A percentile compares a stretch with the other conserved stretches of the same genome.
Evolutionary conservation across 441 rosid species (phyloP).

Genomic region (Populus trichocarpa): DNA sequence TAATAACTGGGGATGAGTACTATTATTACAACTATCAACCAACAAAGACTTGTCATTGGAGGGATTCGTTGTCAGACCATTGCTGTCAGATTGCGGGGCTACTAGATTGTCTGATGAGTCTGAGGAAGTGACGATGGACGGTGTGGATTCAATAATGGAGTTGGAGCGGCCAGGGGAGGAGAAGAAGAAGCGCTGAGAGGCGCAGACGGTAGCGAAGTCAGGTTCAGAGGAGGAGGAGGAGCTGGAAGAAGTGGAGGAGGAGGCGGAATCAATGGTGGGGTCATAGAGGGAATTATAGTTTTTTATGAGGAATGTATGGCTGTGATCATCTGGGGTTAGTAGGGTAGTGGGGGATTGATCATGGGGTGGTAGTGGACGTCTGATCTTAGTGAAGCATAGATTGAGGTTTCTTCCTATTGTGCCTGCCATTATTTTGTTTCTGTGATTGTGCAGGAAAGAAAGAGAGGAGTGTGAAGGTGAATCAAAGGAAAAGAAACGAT

Average conservation of each 20-base stretch:
- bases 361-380: conserved; percentile 32
- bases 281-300: conserved; percentile 61
- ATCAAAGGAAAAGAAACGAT: background rate
- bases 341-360: conserved; percentile 17
- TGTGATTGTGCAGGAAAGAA: background rate
- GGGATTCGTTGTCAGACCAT: background rate
- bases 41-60: background rate
- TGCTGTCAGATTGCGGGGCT: background rate
- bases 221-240: conserved; percentile 34
- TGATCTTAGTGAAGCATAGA: conserved; percentile 50
- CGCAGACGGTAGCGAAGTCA: conserved; percentile 62
- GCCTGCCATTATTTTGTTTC: conserved; percentile 35
- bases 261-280: conserved; percentile 21
- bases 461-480: background rate
- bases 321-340: conserved; percentile 14
- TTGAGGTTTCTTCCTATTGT: conserved; percentile 48
- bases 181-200: conserved; percentile 86
- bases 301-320: conserved; percentile 34
- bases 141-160: conserved; percentile 70
- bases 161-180: conserved; percentile 85
- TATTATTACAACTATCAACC: background rate
- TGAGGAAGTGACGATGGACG: conserved; percentile 32
- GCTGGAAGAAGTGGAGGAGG: conserved; percentile 30
- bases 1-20: background rate
- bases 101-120: conserved; percentile 22